Evolutionary conservation across 495 filamentous ascomycete species (phyloP).

Genomic region (Hypoxylon subgilvum): DNA sequence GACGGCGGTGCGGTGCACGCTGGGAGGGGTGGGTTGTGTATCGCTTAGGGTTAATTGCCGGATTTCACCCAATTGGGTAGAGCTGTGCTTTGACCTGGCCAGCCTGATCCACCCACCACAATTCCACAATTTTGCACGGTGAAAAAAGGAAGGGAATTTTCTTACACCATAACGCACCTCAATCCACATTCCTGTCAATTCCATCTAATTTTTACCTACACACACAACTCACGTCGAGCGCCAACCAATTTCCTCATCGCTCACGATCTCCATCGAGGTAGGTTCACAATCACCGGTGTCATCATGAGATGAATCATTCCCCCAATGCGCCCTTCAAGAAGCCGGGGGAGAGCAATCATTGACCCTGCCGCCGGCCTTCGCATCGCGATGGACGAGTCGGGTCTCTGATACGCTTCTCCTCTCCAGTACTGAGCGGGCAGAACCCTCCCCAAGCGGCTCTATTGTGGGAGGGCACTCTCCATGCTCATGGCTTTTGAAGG

Average conservation of each 20-base stretch:
- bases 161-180: too few relatives aligned
- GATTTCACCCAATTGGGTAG: constrained; percentile 40
- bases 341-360: constrained; percentile 59
- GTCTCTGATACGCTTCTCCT: constrained; percentile 73
- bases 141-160: constrained; percentile 25
- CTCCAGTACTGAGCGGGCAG: constrained; percentile 83
- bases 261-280: constrained; percentile 47
- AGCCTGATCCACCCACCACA: constrained; percentile 34
- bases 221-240: constrained; percentile 14
- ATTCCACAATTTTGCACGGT: constrained; percentile 9
- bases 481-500: constrained; percentile 82
- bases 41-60: constrained; percentile 45
- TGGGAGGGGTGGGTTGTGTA: constrained; percentile 29
- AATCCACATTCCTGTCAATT: too few relatives aligned
- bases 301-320: constrained; percentile 43
- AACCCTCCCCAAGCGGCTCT: constrained; percentile 70
- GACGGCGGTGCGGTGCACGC: constrained; percentile 19
- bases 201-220: too few relatives aligned
- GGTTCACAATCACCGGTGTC: constrained; percentile 36
- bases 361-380: constrained; percentile 27
- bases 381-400: constrained; percentile 27
- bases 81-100: not conserved
- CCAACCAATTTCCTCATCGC: constrained; percentile 22
- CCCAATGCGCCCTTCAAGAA: constrained; percentile 51
- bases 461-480: constrained; percentile 85